Evolutionary conservation across 1,284 basidiomycete genomes (phyloP).

Genomic region (Taiwanofungus camphoratus): DNA sequence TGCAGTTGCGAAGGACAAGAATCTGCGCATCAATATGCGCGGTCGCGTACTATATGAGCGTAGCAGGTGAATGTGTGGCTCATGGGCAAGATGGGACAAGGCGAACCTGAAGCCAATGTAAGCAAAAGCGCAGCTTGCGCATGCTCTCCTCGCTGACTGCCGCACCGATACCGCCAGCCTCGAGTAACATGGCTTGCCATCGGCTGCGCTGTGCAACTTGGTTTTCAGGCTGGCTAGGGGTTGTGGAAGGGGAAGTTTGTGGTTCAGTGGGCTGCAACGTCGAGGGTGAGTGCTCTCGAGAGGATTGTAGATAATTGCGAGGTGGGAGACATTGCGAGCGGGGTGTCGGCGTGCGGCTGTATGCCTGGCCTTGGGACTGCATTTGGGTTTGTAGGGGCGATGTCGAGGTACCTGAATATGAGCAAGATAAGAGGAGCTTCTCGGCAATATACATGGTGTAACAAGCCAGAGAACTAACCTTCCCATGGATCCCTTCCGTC

Average conservation of each 20-base stretch:
- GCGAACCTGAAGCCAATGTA: conserved; percentile 82
- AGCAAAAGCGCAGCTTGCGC: conserved; percentile 79
- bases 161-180: conserved; percentile 86
- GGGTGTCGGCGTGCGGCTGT: conserved; percentile 25
- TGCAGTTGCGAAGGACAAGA: conserved; percentile 76
- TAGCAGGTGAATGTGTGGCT: conserved; percentile 3
- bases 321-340: conserved; percentile 15
- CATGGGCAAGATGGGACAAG: conserved; percentile 1
- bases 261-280: conserved; percentile 6
- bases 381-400: no score
- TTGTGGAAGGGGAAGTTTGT: neutral
- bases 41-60: conserved; percentile 89
- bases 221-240: conserved; percentile 18
- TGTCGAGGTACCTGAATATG: neutral
- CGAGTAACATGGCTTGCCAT: conserved; percentile 81
- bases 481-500: neutral
- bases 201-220: conserved; percentile 60
- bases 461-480: neutral
- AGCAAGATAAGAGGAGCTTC: no score
- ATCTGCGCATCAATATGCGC: conserved; percentile 86
- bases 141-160: conserved; percentile 89
- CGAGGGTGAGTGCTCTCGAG: neutral
- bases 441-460: no score
- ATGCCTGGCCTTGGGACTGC: neutral
- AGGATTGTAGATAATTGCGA: neutral